Evolutionary conservation across 208 protist genomes (phyloP), one percentile per base, ranked within the genome.

Genomic region (Blastocrithidia nonstop): DNA sequence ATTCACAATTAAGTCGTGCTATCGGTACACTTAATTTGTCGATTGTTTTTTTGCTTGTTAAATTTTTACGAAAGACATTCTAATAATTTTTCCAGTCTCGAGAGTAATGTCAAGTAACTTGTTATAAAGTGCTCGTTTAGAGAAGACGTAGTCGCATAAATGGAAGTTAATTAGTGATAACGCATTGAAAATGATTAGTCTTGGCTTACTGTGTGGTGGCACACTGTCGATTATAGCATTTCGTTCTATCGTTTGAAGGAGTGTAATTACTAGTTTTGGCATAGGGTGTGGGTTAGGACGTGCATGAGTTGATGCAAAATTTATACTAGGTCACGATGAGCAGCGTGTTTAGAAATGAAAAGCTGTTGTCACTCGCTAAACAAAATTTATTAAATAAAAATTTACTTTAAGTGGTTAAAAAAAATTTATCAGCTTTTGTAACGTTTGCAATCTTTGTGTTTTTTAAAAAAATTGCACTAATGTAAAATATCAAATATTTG

Each of bases 231-330:
- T 88, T 39, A 51, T 92, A 15, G 52, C 74, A 6, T 82, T 86
- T 54, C 71, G 72, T n/a, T 76, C 65, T 4, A 50, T 83, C 4
- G 48, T 63, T 6, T 45, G 64, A 3, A 65, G 82, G 3, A 65
- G 66, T 3, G 65, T 68, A 3, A 50, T 63, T 11, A 76, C 77
- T 23, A 71, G 72, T 6, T 79, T 76, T 31, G 77, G 82, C 6
- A 64, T 66, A 3, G 82, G 82, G 7, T 86, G 65, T 50, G 82
- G 82, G 24, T 49, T 92, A n/a, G 82, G 82, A 6, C 81, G 75
- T 44, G 56, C 82, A 7, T 92, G 88, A 29, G 77, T 92, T 15
- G 82, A 92, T 44, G 71, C 76, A 3, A 67, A 80, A 45, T 92
- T 84, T 50, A 51, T 88, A 25, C 60, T 92, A 20, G 82, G 82